Percentiles rank a stretch among this genome's conserved stretches.
Conservation (phyloP, 257 asterid species). For the Haberlea rhodopensis region DNA sequence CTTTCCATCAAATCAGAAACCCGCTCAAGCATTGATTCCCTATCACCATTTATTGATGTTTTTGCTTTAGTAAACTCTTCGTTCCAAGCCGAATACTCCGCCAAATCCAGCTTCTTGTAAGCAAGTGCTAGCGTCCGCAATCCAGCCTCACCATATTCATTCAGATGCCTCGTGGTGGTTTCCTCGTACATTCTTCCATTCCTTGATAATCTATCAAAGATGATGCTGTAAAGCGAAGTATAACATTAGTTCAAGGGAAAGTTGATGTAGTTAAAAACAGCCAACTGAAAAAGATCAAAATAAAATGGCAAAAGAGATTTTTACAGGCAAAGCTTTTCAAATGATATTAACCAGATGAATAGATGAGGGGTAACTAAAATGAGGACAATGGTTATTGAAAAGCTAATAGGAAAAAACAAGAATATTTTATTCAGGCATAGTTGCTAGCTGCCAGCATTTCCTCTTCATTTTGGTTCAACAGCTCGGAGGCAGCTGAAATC, state of each 20-base stretch:
- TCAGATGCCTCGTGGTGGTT: constrained; percentile 77
- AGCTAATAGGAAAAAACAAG: constrained; percentile 2
- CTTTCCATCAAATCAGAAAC: constrained; percentile 85
- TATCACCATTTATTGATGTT: constrained; percentile 70
- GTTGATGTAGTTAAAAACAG: constrained; percentile 13
- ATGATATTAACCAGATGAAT: constrained; percentile 4
- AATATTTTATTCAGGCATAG: constrained; percentile 4
- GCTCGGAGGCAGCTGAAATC: neutral
- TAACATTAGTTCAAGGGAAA: constrained; percentile 25
- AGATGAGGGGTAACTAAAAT: neutral
- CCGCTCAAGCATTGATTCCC: constrained; percentile 84
- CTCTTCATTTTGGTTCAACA: neutral
- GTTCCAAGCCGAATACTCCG: constrained; percentile 79
- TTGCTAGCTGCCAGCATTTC: constrained; percentile 4
- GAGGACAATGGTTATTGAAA: neutral
- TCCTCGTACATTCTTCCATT: constrained; percentile 67
- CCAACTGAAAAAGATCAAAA: neutral
- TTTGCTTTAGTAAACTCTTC: constrained; percentile 79
- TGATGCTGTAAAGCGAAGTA: constrained; percentile 63
- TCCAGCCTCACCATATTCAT: constrained; percentile 94
- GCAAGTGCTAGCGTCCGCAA: constrained; percentile 92
- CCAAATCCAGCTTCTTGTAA: constrained; percentile 77
- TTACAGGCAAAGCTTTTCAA: constrained; percentile 1
- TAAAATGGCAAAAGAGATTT: constrained; percentile 9
- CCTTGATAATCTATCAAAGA: constrained; percentile 81